phyloP scores from a whole-genome alignment of 257 asterid genomes.

The Dorcoceras hygrometricum region DNA sequence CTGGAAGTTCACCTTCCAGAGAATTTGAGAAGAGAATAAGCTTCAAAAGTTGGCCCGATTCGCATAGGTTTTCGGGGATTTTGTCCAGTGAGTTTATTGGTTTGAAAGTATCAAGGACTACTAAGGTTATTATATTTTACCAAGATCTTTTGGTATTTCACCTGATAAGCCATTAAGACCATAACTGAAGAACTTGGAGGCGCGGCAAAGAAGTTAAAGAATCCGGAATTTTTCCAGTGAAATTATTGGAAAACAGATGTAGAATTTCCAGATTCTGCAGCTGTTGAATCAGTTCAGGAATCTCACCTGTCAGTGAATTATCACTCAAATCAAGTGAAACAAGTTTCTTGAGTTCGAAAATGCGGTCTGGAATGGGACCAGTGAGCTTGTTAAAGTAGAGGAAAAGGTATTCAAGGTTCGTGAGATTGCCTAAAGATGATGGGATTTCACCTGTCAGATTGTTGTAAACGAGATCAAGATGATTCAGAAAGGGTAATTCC shows the following conservation, averaged over 20 bases:
- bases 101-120: constrained; percentile 72
- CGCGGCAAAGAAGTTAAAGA: constrained; percentile 53
- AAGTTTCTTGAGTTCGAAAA: constrained; percentile 49
- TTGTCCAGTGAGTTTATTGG: constrained; percentile 64
- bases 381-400: constrained; percentile 71
- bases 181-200: constrained; percentile 71
- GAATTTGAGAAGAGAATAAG: constrained; percentile 78
- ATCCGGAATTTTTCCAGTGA: constrained; percentile 63
- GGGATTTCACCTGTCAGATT: constrained; percentile 84
- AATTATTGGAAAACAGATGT: constrained; percentile 69
- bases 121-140: constrained; percentile 61
- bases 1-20: constrained; percentile 60
- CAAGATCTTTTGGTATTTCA: constrained; percentile 58
- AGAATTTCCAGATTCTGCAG: constrained; percentile 58
- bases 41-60: constrained; percentile 49
- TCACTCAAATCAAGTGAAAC: constrained; percentile 79
- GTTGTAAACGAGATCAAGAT: constrained; percentile 76
- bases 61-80: constrained; percentile 58
- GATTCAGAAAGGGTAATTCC: constrained; percentile 40
- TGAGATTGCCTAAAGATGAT: constrained; percentile 67
- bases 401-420: constrained; percentile 56
- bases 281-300: constrained; percentile 40
- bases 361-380: constrained; percentile 53
- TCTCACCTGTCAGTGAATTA: constrained; percentile 62
- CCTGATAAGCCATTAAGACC: constrained; percentile 73